phyloP scores from a whole-genome alignment of 495 filamentous ascomycete genomes.

The Usnea hakonensis region DNA sequence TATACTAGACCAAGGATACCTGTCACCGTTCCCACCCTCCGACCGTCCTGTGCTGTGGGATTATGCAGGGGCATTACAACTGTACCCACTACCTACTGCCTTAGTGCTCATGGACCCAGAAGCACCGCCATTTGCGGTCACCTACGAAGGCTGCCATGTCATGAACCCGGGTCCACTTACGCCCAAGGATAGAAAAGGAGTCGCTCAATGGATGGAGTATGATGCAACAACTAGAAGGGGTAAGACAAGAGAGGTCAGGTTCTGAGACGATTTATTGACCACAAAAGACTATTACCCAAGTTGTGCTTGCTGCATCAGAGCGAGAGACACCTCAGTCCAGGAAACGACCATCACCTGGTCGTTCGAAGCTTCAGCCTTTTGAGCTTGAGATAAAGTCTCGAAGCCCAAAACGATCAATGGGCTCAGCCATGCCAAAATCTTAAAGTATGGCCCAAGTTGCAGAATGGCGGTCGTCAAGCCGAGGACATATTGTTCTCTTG shows the following conservation, averaged over 20 bases:
- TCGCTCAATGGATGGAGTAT: conserved; percentile 80
- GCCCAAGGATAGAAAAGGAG: conserved; percentile 51
- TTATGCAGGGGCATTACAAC: conserved; percentile 58
- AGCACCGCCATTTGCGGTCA: conserved; percentile 70
- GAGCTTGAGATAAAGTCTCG: background rate
- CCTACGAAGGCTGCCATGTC: conserved; percentile 91
- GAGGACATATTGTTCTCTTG: background rate
- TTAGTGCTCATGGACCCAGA: conserved; percentile 76
- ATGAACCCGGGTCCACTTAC: conserved; percentile 84
- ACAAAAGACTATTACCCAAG: background rate
- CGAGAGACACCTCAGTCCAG: background rate
- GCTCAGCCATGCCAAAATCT: background rate
- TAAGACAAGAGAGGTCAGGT: conserved; percentile 43
- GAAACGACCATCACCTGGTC: background rate
- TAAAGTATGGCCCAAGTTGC: background rate
- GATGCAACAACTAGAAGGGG: conserved; percentile 54
- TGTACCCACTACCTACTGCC: conserved; percentile 83
- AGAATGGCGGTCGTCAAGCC: background rate
- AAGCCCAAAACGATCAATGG: background rate
- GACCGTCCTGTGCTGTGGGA: conserved; percentile 84
- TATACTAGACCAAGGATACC: conserved; percentile 80
- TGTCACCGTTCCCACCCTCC: conserved; percentile 75
- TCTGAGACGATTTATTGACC: conserved; percentile 6
- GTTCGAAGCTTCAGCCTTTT: background rate
- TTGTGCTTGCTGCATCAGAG: background rate